Evolutionary conservation across 257 asterid genomes (phyloP), one percentile per base, ranked within the genome.

Genomic region (Forsythia viridissima): DNA sequence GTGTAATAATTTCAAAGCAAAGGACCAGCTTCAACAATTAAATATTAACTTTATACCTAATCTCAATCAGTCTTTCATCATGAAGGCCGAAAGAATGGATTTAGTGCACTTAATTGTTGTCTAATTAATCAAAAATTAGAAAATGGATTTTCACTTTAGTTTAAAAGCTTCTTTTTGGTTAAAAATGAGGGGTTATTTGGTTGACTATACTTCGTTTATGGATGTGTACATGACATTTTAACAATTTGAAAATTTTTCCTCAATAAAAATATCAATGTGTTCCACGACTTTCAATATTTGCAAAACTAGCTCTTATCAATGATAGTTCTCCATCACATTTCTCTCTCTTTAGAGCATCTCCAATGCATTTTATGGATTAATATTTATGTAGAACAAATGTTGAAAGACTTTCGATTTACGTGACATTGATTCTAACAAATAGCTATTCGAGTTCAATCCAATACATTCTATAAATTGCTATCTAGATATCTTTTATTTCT

Each of bases 31-130:
- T 30, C 0, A 24, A 36, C 43, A n/a, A 52, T 75, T 44, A 81
- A 10, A 67, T n/a, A 38, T 74, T 24, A 37, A 59, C 76, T 82
- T 80, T 81, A 74, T 76, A 83, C 86, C 82, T 81, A 86, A 81
- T 72, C 82, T 81, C 71, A 78, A 79, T 81, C 75, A 77, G 75
- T 41, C 81, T 80, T 79, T 63, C 72, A 84, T 77, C 68, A 81
- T 76, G 79, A 55, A 10, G 42, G 87, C 83, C 85, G 81, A 42
- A 77, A 77, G 34, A 80, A 38, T 78, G 80, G 85, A 83, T 81
- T 30, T 78, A 36, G 34, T 72, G 77, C 80, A 67, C 76, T 69
- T n/a, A 34, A 41, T 2, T 57, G 42, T 39, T 39, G 13, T 18
- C 6, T 73, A 69, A 69, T 80, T 76, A 76, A 76, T 65, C 34